These are phyloP conservation scores for Chimonanthus salicifolius DNA, from an alignment of 164 flowering plant genomes.

Conservation along the genomic window DNA sequence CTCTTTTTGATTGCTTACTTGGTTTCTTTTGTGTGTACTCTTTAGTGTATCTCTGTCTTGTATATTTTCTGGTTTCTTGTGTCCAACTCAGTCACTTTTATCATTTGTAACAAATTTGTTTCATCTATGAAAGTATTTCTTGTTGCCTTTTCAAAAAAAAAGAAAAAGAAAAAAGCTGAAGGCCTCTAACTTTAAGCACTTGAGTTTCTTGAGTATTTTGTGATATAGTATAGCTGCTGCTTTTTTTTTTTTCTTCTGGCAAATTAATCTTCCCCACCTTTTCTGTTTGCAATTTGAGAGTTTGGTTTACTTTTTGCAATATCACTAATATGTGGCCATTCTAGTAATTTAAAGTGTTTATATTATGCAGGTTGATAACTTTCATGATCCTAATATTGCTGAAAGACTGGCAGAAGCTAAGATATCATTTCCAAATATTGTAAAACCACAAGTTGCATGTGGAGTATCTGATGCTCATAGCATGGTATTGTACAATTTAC, in stretches of 20 bases:
- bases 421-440: conserved; percentile 65
- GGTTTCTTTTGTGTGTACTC: too few relatives aligned
- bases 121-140: too few relatives aligned
- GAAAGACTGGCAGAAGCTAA: conserved; percentile 44
- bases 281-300: background rate
- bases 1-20: too few relatives aligned
- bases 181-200: too few relatives aligned
- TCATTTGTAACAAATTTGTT: too few relatives aligned
- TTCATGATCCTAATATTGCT: conserved; percentile 42
- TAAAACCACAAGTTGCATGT: conserved; percentile 96
- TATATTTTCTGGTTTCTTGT: too few relatives aligned
- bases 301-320: background rate
- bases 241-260: background rate
- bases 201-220: background rate
- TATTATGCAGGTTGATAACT: conserved; percentile 64
- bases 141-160: too few relatives aligned
- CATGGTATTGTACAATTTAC: conserved; percentile 44
- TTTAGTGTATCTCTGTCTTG: too few relatives aligned
- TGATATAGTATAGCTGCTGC: background rate
- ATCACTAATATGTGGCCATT: background rate
- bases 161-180: too few relatives aligned
- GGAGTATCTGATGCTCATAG: conserved; percentile 88
- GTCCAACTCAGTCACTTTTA: too few relatives aligned
- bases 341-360: background rate
- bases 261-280: background rate